Evolutionary conservation across 1,284 basidiomycete species (phyloP).

Genomic region (Anthracocystis panici-leucophaei): DNA sequence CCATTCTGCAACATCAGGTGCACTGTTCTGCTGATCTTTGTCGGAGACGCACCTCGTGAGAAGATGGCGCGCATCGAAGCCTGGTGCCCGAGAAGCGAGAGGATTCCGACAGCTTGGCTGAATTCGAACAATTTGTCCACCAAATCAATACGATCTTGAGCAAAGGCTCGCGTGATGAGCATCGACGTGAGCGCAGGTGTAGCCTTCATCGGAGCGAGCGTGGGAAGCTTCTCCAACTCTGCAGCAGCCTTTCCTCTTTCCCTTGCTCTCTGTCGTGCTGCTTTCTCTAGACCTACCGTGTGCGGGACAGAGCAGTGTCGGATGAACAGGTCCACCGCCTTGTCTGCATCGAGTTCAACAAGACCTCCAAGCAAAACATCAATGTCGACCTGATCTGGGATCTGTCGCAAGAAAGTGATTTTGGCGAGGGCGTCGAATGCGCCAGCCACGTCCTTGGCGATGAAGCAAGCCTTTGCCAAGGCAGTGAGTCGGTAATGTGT

Average conservation of each 20-base stretch:
- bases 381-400: conserved; percentile 42
- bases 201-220: conserved; percentile 41
- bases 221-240: neutral
- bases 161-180: conserved; percentile 29
- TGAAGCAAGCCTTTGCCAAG: conserved; percentile 35
- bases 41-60: conserved; percentile 9
- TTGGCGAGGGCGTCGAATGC: conserved; percentile 44
- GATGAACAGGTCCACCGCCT: conserved; percentile 36
- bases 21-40: conserved; percentile 6
- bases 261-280: neutral
- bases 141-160: conserved; percentile 27
- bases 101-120: conserved; percentile 20
- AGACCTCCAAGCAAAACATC: conserved; percentile 38
- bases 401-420: conserved; percentile 25
- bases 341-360: conserved; percentile 35
- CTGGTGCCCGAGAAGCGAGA: neutral
- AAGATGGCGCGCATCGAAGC: conserved; percentile 18
- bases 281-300: neutral
- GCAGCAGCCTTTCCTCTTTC: neutral
- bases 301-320: conserved; percentile 26
- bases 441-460: conserved; percentile 27
- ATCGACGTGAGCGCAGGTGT: conserved; percentile 19
- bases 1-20: conserved; percentile 9
- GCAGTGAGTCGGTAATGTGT: conserved; percentile 43
- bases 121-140: conserved; percentile 25